Evolutionary conservation across 2,329 filamentous ascomycete species (phyloP).

Genomic region (Fusarium sp.): DNA sequence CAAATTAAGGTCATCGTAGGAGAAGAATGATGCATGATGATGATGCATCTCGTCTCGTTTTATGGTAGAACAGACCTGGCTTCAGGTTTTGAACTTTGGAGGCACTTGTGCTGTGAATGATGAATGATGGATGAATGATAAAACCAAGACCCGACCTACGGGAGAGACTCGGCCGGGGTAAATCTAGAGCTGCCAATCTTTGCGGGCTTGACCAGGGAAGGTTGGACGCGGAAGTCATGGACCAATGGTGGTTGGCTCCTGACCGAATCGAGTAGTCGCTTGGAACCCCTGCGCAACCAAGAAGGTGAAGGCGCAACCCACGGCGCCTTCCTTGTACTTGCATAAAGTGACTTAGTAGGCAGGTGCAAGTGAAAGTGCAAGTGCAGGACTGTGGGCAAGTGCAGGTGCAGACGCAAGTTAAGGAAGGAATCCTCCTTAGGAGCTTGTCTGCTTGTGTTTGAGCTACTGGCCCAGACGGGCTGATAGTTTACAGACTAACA

Average conservation of each 20-base stretch:
- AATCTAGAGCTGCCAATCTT: slow-evolving; percentile 37
- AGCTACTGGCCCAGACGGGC: background rate
- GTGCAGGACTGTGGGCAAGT: background rate
- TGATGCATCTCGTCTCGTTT: slow-evolving; percentile 5
- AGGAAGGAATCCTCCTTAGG: background rate
- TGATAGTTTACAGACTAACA: background rate
- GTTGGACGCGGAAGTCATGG: slow-evolving; percentile 23
- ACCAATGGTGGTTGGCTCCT: slow-evolving; percentile 41
- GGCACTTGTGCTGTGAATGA: slow-evolving; percentile 3
- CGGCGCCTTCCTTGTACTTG: slow-evolving; percentile 19
- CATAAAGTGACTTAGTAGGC: slow-evolving; percentile 18
- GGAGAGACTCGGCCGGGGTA: slow-evolving; percentile 10
- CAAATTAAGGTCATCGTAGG: background rate
- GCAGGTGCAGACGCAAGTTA: background rate
- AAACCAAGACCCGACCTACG: background rate
- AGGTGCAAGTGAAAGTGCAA: background rate
- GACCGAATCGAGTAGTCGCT: slow-evolving; percentile 47
- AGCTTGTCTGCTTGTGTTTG: background rate
- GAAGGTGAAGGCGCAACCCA: slow-evolving; percentile 7
- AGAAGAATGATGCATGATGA: slow-evolving; percentile 11
- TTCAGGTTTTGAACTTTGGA: slow-evolving; percentile 2
- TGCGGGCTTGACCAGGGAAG: slow-evolving; percentile 39
- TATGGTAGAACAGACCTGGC: slow-evolving; percentile 18
- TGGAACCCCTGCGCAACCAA: slow-evolving; percentile 37
- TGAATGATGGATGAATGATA: background rate